phyloP scores from a whole-genome alignment of 441 rosid genomes.

The Erodium moschatum region DNA sequence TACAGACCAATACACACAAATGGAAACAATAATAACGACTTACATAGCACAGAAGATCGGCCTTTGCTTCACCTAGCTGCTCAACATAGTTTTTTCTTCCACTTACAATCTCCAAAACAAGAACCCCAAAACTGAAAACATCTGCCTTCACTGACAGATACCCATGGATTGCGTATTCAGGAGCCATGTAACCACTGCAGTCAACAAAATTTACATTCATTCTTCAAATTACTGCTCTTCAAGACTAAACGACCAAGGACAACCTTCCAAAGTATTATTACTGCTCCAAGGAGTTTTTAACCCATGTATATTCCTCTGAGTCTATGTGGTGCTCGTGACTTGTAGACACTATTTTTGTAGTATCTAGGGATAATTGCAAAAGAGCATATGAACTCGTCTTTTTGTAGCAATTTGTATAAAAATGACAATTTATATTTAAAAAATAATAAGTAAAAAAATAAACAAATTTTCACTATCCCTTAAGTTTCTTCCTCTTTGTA shows the following conservation, averaged over 20 bases:
- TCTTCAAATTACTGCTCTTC: not conserved
- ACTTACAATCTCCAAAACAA: constrained; percentile 24
- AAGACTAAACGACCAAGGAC: not conserved
- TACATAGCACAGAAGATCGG: constrained; percentile 41
- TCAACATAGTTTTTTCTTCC: constrained; percentile 22
- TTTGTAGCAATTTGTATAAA: too few relatives aligned
- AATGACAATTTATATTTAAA: too few relatives aligned
- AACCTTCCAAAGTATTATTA: not conserved
- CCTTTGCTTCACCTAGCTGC: constrained; percentile 14
- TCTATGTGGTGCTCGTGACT: too few relatives aligned
- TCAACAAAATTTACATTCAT: not conserved
- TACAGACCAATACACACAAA: not conserved
- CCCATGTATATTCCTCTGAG: not conserved
- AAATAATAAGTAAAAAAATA: too few relatives aligned
- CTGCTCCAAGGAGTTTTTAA: not conserved
- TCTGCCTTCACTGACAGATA: too few relatives aligned
- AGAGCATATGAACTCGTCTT: too few relatives aligned
- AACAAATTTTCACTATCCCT: too few relatives aligned
- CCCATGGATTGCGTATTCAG: too few relatives aligned
- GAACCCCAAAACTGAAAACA: constrained; percentile 16
- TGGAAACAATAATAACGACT: constrained; percentile 22
- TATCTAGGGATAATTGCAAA: too few relatives aligned
- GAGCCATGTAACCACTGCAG: not conserved
- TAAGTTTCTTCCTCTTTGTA: too few relatives aligned
- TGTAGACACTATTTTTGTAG: too few relatives aligned